Evolutionary conservation across 164 flowering plant genomes (phyloP).

Genomic region (Paratinospora sagittata): DNA sequence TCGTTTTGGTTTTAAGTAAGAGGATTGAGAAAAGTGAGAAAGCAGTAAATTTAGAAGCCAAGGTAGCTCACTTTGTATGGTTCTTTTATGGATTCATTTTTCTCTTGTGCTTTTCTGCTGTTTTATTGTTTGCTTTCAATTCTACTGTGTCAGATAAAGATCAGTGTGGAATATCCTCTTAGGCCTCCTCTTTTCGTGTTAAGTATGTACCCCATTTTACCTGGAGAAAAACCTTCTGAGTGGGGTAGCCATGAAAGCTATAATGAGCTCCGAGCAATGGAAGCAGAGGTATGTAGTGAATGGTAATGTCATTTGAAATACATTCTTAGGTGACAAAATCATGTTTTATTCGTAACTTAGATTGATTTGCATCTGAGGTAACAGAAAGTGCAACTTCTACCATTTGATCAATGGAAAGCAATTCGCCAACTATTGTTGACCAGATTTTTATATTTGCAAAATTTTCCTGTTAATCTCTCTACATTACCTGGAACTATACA

Average conservation of each 20-base stretch:
- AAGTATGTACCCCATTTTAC: constrained; percentile 25
- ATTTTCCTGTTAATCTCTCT: neutral
- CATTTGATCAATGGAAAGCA: neutral
- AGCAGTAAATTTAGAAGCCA: constrained; percentile 56
- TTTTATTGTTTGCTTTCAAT: constrained; percentile 7
- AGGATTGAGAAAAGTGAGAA: constrained; percentile 29
- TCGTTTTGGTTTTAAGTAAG: constrained; percentile 44
- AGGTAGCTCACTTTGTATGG: constrained; percentile 37
- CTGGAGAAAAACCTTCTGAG: constrained; percentile 30
- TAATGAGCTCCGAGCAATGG: constrained; percentile 88
- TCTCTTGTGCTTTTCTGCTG: constrained; percentile 6
- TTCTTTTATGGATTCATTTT: neutral
- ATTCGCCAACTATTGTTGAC: neutral
- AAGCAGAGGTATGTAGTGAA: constrained; percentile 68
- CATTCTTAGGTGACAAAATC: neutral
- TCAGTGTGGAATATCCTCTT: constrained; percentile 90
- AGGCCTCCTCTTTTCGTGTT: constrained; percentile 74
- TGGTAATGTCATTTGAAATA: constrained; percentile 7
- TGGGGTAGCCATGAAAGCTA: constrained; percentile 35
- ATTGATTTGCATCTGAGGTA: neutral
- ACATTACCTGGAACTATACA: neutral
- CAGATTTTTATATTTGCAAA: no score
- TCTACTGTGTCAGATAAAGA: constrained; percentile 52
- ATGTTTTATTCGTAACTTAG: neutral
- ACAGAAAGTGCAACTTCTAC: neutral